phyloP scores from a whole-genome alignment of 164 flowering plant species.

The Sextonia rubra region DNA sequence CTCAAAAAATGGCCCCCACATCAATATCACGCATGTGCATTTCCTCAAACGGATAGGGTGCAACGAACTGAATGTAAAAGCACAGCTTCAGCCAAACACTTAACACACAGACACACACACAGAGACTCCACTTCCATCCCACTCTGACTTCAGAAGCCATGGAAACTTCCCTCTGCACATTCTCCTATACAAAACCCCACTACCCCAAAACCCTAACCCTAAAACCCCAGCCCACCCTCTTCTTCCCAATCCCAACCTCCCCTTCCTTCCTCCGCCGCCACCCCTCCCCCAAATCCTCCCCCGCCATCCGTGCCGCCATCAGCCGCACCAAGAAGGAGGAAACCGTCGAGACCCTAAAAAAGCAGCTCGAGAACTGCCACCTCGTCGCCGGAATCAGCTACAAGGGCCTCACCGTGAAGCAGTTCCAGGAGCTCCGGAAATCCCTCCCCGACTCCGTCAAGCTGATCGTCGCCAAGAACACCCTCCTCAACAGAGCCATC shows the following conservation, averaged over 20 bases:
- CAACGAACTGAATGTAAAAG: background rate
- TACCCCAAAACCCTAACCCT: conserved; percentile 7
- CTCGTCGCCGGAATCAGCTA: conserved; percentile 82
- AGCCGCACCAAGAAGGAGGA: conserved; percentile 80
- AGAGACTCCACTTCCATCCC: background rate
- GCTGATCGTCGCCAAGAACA: conserved; percentile 85
- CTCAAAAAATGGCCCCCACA: no score
- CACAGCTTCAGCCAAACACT: background rate
- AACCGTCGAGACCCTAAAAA: conserved; percentile 64
- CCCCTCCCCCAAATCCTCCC: conserved; percentile 10
- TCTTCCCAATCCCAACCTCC: conserved; percentile 18
- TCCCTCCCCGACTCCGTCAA: conserved; percentile 59
- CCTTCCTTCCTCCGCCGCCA: conserved; percentile 6
- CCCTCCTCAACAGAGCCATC: conserved; percentile 72
- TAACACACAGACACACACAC: no score
- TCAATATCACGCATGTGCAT: no score
- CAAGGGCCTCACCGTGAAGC: conserved; percentile 83
- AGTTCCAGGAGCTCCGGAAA: conserved; percentile 66
- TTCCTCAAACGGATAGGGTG: background rate
- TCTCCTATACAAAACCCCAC: conserved; percentile 33
- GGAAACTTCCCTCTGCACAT: conserved; percentile 52
- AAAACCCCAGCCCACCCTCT: conserved; percentile 17
- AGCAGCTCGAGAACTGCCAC: conserved; percentile 70
- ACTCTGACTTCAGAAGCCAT: conserved; percentile 22
- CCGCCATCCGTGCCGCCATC: conserved; percentile 56